These are phyloP conservation scores for Prunus armeniaca DNA, from an alignment of 306 rosid genomes.

Conservation along the genomic window DNA sequence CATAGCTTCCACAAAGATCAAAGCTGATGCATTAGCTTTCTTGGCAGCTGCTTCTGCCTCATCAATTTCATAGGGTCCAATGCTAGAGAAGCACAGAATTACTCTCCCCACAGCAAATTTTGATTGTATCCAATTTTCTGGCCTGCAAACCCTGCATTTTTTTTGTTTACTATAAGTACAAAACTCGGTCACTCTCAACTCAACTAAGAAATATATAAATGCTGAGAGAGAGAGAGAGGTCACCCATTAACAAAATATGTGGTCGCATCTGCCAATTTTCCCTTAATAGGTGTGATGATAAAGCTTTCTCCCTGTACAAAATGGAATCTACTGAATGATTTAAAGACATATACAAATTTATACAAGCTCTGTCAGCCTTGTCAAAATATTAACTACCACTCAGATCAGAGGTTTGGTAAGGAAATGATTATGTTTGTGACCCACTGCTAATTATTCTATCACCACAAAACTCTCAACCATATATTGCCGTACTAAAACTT, in stretches of 20 bases:
- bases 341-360: background rate
- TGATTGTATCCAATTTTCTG: background rate
- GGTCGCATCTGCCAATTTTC: conserved; percentile 37
- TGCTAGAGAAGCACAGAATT: conserved; percentile 42
- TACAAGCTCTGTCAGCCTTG: background rate
- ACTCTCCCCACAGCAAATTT: conserved; percentile 30
- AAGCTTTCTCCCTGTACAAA: conserved; percentile 50
- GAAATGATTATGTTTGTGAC: conserved; percentile 4
- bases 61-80: conserved; percentile 21
- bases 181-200: no score
- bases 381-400: background rate
- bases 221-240: background rate
- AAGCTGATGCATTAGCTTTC: conserved; percentile 34
- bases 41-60: conserved; percentile 34
- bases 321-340: background rate
- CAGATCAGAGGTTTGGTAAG: background rate
- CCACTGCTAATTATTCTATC: background rate
- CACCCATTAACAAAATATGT: conserved; percentile 35
- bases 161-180: no score
- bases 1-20: conserved; percentile 41
- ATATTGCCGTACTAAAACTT: background rate
- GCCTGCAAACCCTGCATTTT: conserved; percentile 35
- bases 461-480: background rate
- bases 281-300: conserved; percentile 32
- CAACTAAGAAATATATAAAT: no score